A percentile compares a stretch with the other conserved stretches of the same genome.
Evolutionary conservation across 1,284 basidiomycete genomes (phyloP).

Genomic region (Xerocomus nothofagi): DNA sequence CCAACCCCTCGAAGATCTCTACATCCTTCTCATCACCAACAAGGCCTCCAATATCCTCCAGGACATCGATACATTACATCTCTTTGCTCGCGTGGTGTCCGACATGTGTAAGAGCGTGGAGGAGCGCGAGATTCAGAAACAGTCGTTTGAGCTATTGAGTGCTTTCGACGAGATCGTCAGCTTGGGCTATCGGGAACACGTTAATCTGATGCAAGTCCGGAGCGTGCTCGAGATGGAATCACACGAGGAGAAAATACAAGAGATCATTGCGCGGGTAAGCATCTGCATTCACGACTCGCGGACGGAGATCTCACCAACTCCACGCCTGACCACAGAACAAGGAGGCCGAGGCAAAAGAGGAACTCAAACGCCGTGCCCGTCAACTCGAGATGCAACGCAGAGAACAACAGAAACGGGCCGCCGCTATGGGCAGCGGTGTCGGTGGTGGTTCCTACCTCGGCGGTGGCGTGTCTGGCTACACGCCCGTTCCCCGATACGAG

Average conservation of each 20-base stretch:
- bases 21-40: conserved; percentile 97
- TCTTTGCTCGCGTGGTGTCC: conserved; percentile 91
- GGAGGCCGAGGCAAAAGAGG: conserved; percentile 99
- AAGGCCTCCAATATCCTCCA: conserved; percentile 98
- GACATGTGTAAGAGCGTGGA: conserved; percentile 88
- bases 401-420: conserved; percentile 80
- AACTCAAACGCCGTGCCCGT: conserved; percentile 96
- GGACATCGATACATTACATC: conserved; percentile 95
- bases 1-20: conserved; percentile 96
- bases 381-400: conserved; percentile 98
- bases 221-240: conserved; percentile 97
- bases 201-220: conserved; percentile 89
- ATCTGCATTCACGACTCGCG: not conserved
- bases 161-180: conserved; percentile 98
- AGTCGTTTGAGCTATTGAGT: conserved; percentile 93
- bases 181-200: conserved; percentile 92
- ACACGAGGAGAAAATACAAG: conserved; percentile 99
- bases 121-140: conserved; percentile 88
- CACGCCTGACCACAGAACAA: conserved; percentile 71
- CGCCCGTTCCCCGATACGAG: conserved; percentile 71
- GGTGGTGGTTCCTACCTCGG: conserved; percentile 60
- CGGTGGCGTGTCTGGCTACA: conserved; percentile 66
- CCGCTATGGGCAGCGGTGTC: conserved; percentile 44
- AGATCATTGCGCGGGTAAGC: conserved; percentile 91
- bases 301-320: not conserved